Evolutionary conservation across 2,329 filamentous ascomycete species (phyloP).

Genomic region (Colletotrichum eleusines): DNA sequence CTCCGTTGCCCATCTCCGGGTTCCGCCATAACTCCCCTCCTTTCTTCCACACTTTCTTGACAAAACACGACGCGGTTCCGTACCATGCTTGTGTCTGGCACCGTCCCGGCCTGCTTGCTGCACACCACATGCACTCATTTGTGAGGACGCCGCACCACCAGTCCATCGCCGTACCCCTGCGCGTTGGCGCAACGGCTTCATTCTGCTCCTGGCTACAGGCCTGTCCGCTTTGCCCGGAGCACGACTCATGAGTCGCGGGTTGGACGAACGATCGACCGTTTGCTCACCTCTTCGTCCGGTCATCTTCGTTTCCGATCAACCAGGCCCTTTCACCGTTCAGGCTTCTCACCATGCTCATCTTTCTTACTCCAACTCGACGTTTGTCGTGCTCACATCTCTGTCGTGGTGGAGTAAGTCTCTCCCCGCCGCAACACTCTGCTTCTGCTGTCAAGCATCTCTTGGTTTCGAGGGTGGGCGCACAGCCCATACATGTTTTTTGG

Average conservation of each 20-base stretch:
- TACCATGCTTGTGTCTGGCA: conserved; percentile 27
- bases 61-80: conserved; percentile 24
- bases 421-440: conserved; percentile 26
- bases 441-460: conserved; percentile 24
- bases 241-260: conserved; percentile 29
- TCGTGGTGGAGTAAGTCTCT: conserved; percentile 30
- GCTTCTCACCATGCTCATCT: conserved; percentile 6
- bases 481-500: conserved; percentile 16
- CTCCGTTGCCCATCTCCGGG: conserved; percentile 25
- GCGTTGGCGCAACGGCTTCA: conserved; percentile 27
- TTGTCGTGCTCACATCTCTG: conserved; percentile 2
- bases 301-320: conserved; percentile 2
- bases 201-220: conserved; percentile 19
- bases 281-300: conserved; percentile 28
- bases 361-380: conserved; percentile 1
- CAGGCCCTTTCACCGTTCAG: conserved; percentile 5
- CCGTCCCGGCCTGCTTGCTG: neutral
- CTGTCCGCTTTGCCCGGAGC: conserved; percentile 7
- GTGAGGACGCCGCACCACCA: conserved; percentile 9
- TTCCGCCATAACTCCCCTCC: conserved; percentile 25
- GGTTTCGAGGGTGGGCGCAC: conserved; percentile 29
- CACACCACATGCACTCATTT: neutral
- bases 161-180: conserved; percentile 11
- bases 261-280: conserved; percentile 17
- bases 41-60: conserved; percentile 36